Evolutionary conservation across 2,329 filamentous ascomycete genomes (phyloP).

Genomic region (Xylariaceae sp.): DNA sequence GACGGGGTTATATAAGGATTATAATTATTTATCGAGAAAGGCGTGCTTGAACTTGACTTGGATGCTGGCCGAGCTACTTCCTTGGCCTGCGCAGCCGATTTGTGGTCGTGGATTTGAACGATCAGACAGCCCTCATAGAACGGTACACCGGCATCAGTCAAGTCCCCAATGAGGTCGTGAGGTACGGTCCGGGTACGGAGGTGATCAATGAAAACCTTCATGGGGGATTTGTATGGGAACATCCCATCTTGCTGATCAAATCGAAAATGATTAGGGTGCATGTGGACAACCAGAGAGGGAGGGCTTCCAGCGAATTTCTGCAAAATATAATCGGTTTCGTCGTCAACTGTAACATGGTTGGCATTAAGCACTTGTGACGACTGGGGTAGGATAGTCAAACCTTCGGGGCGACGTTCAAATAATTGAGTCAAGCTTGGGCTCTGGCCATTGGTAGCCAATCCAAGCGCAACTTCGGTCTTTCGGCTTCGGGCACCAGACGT

Average conservation of each 20-base stretch:
- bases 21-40: conserved; percentile 88
- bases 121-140: conserved; percentile 97
- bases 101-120: conserved; percentile 88
- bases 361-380: conserved; percentile 2
- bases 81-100: conserved; percentile 59
- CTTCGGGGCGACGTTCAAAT: conserved; percentile 49
- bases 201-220: conserved; percentile 77
- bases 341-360: conserved; percentile 55
- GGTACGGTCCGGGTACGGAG: conserved; percentile 73
- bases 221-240: conserved; percentile 88
- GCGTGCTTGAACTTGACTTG: conserved; percentile 57
- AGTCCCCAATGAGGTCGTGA: conserved; percentile 79
- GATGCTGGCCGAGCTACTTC: conserved; percentile 52
- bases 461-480: conserved; percentile 48
- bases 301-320: conserved; percentile 69
- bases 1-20: conserved; percentile 89
- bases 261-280: conserved; percentile 80
- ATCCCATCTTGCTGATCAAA: conserved; percentile 93
- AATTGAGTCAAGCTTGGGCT: conserved; percentile 39
- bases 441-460: conserved; percentile 45
- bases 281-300: conserved; percentile 81
- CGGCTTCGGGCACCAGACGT: conserved; percentile 45
- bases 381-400: conserved; percentile 36
- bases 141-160: conserved; percentile 64
- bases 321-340: conserved; percentile 67